Conservation (phyloP, 2,329 filamentous ascomycete species). For the Lasiodiplodia gonubiensis region DNA sequence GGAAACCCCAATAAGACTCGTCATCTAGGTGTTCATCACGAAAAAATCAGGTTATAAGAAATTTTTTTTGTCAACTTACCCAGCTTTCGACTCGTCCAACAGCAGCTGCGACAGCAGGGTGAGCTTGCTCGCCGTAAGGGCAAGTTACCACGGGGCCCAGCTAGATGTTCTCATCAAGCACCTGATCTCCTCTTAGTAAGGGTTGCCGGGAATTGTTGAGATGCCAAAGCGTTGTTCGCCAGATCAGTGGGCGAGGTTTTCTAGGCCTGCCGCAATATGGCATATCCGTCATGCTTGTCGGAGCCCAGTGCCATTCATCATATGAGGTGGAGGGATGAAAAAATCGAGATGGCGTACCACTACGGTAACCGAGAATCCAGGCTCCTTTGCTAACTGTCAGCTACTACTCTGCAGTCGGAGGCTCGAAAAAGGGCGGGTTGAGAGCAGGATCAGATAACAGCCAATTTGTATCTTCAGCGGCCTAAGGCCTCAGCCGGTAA, state of each 20-base stretch:
- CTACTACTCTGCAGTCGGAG: background rate
- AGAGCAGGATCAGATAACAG: constrained; percentile 47
- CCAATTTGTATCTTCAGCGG: constrained; percentile 47
- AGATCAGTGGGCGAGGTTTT: constrained; percentile 99
- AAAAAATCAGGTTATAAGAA: constrained; percentile 29
- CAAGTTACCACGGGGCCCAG: background rate
- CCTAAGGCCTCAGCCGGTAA: constrained; percentile 50
- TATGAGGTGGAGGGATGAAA: constrained; percentile 43
- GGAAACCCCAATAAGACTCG: constrained; percentile 78
- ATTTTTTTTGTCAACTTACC: constrained; percentile 32
- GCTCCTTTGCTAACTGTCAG: constrained; percentile 12
- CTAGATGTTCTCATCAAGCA: background rate
- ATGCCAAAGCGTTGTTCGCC: background rate
- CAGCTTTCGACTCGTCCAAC: constrained; percentile 9
- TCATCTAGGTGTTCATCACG: constrained; percentile 70
- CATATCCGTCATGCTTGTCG: constrained; percentile 82
- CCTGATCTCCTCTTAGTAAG: constrained; percentile 3
- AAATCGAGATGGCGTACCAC: constrained; percentile 37
- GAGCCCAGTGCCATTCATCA: constrained; percentile 99
- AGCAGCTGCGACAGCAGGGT: background rate
- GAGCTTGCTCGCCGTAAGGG: background rate
- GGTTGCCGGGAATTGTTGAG: background rate
- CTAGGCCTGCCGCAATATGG: constrained; percentile 96
- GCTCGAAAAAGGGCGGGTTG: constrained; percentile 2
- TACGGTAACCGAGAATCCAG: constrained; percentile 30